Evolutionary conservation across 2,329 filamentous ascomycete species (phyloP).

Genomic region (Penicillium sp.): DNA sequence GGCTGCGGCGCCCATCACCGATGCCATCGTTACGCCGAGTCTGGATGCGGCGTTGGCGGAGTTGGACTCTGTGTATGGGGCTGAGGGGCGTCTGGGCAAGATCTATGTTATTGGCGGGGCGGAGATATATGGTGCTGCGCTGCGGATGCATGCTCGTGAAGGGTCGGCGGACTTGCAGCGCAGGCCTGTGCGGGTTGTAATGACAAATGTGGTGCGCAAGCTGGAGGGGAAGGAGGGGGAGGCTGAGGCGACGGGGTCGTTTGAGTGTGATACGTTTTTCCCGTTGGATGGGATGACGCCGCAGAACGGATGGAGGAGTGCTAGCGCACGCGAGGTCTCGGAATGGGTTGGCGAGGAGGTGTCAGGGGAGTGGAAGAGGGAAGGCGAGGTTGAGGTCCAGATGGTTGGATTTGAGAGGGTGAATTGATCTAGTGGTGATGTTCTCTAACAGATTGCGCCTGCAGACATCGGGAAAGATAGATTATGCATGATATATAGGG

Average conservation of each 20-base stretch:
- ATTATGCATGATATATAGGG: too few species aligned
- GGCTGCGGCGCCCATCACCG: constrained; percentile 26
- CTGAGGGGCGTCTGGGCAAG: constrained; percentile 47
- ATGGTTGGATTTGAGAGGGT: constrained; percentile 45
- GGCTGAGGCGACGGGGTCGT: constrained; percentile 30
- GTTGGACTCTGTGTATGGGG: constrained; percentile 30
- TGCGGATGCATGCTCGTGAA: constrained; percentile 40
- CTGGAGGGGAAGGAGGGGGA: constrained; percentile 11
- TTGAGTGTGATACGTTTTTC: constrained; percentile 51
- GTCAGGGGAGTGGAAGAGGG: constrained; percentile 44
- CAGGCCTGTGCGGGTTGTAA: constrained; percentile 35
- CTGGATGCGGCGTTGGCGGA: constrained; percentile 56
- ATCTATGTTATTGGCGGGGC: constrained; percentile 88
- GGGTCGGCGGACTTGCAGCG: constrained; percentile 2
- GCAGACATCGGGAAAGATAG: too few species aligned
- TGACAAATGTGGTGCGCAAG: constrained; percentile 41
- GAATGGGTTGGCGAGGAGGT: constrained; percentile 46
- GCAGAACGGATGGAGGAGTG: constrained; percentile 34
- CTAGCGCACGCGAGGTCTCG: constrained; percentile 33
- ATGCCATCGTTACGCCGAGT: constrained; percentile 54
- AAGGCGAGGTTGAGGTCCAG: constrained; percentile 51
- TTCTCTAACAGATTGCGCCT: too few species aligned
- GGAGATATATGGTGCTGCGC: constrained; percentile 73
- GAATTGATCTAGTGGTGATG: too few species aligned
- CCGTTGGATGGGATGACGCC: constrained; percentile 38